A percentile compares a stretch with the other conserved stretches of the same genome.
Evolutionary conservation across 352 stramenopile genomes (phyloP).

Genomic region (Phytophthora nicotianae): DNA sequence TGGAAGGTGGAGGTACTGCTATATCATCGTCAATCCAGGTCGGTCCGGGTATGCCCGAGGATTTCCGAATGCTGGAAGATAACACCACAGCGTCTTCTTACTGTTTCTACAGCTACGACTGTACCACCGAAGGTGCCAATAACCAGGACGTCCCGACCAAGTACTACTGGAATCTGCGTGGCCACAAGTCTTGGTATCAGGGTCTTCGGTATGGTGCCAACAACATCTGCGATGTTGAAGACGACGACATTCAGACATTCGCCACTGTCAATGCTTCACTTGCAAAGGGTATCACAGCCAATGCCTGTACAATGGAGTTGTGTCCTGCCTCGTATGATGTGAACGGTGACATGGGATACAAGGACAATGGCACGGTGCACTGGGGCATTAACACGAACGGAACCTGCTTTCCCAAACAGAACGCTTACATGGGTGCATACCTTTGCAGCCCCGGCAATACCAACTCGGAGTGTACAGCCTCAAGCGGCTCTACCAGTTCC

Average conservation of each 20-base stretch:
- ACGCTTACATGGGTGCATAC: conserved; percentile 58
- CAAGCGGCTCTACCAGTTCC: conserved; percentile 19
- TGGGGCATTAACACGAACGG: conserved; percentile 67
- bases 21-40: conserved; percentile 93
- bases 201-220: conserved; percentile 62
- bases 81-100: conserved; percentile 20
- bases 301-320: conserved; percentile 37
- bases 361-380: conserved; percentile 38
- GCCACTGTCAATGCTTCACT: conserved; percentile 38
- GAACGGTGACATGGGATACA: conserved; percentile 48
- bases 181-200: conserved; percentile 71
- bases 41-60: conserved; percentile 58
- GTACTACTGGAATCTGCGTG: conserved; percentile 41
- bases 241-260: conserved; percentile 39
- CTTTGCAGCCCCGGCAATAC: conserved; percentile 58
- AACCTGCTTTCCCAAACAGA: conserved; percentile 60
- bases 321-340: conserved; percentile 58
- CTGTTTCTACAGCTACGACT: conserved; percentile 50
- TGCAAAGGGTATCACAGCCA: conserved; percentile 42
- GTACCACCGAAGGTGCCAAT: conserved; percentile 52
- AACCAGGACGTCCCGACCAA: conserved; percentile 40
- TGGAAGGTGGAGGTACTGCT: conserved; percentile 83
- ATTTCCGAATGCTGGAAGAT: conserved; percentile 47
- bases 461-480: conserved; percentile 31
- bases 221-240: conserved; percentile 45